Conservation (phyloP, 2,329 filamentous ascomycete genomes). For the Emydomyces testavorans region DNA sequence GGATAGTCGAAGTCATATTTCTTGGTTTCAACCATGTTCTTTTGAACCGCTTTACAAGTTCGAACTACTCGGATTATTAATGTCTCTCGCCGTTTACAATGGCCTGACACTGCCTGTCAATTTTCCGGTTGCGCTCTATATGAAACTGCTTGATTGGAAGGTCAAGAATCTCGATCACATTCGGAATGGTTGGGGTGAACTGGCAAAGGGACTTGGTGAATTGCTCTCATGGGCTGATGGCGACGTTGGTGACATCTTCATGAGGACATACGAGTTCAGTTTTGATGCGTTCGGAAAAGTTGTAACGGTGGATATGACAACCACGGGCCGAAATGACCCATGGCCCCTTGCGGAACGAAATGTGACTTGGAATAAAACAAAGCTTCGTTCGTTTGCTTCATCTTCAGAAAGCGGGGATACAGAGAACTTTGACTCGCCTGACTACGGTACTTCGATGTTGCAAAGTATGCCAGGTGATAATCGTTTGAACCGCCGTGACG, state of each 20-base stretch:
- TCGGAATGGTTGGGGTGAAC: conserved; percentile 73
- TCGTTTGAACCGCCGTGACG: conserved; percentile 5
- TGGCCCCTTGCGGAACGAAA: conserved; percentile 24
- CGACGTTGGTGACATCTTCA: conserved; percentile 68
- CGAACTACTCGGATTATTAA: conserved; percentile 74
- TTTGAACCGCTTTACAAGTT: conserved; percentile 80
- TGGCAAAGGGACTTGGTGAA: conserved; percentile 60
- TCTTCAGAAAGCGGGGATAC: conserved; percentile 8
- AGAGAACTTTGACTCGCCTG: not conserved
- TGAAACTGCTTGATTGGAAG: conserved; percentile 59
- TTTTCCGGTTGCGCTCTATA: conserved; percentile 75
- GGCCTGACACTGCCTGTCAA: conserved; percentile 82
- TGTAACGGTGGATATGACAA: conserved; percentile 46
- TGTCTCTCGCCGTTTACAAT: conserved; percentile 86
- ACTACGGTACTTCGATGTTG: conserved; percentile 12
- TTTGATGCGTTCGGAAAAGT: conserved; percentile 46
- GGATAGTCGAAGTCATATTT: conserved; percentile 63
- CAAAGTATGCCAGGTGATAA: conserved; percentile 8
- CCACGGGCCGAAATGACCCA: conserved; percentile 27
- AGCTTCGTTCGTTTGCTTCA: conserved; percentile 2
- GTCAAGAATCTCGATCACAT: conserved; percentile 65
- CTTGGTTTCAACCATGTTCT: conserved; percentile 78
- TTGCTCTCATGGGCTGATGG: conserved; percentile 72
- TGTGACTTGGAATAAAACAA: conserved; percentile 14
- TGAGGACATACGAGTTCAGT: conserved; percentile 78